These are phyloP conservation scores for Phytopythium helicoides DNA, from an alignment of 352 stramenopile species.

Conservation along the genomic window DNA sequence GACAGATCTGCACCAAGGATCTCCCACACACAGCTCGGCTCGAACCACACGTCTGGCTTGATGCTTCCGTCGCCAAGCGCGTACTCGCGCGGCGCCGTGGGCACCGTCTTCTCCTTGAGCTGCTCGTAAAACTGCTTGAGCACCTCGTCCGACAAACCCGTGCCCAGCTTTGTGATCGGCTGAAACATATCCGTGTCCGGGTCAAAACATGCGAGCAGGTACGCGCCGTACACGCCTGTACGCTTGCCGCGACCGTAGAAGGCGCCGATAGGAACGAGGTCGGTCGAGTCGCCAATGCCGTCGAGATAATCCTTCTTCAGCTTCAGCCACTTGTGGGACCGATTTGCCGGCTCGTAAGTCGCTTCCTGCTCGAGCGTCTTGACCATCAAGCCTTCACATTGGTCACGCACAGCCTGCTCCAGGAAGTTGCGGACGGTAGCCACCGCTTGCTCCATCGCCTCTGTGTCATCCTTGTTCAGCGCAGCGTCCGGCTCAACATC, in stretches of 20 bases:
- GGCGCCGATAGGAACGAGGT: slow-evolving; percentile 98
- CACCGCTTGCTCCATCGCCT: slow-evolving; percentile 87
- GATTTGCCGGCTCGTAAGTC: slow-evolving; percentile 97
- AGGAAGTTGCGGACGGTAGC: slow-evolving; percentile 92
- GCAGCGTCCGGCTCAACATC: slow-evolving; percentile 84
- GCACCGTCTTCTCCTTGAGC: slow-evolving; percentile 78
- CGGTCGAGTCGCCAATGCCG: slow-evolving; percentile 96
- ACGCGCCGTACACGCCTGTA: slow-evolving; percentile 97
- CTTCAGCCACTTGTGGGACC: slow-evolving; percentile 99
- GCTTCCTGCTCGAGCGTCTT: slow-evolving; percentile 98
- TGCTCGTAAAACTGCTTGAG: slow-evolving; percentile 91
- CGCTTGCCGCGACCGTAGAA: slow-evolving; percentile 96
- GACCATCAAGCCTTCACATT: slow-evolving; percentile 99
- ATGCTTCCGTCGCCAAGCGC: slow-evolving; percentile 84
- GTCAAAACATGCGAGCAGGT: slow-evolving; percentile 98
- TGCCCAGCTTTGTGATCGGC: slow-evolving; percentile 98
- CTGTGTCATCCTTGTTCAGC: slow-evolving; percentile 79
- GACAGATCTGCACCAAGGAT: slow-evolving; percentile 98
- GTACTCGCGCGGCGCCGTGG: slow-evolving; percentile 90
- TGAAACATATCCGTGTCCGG: slow-evolving; percentile 97
- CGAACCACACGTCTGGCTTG: slow-evolving; percentile 95
- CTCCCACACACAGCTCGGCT: slow-evolving; percentile 97
- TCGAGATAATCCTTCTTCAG: slow-evolving; percentile 99
- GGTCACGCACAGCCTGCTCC: slow-evolving; percentile 91
- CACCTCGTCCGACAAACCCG: slow-evolving; percentile 98